These are phyloP conservation scores for Zygotorulaspora chibaensis DNA, from an alignment of 805 yeast genomes.

Conservation along the genomic window DNA sequence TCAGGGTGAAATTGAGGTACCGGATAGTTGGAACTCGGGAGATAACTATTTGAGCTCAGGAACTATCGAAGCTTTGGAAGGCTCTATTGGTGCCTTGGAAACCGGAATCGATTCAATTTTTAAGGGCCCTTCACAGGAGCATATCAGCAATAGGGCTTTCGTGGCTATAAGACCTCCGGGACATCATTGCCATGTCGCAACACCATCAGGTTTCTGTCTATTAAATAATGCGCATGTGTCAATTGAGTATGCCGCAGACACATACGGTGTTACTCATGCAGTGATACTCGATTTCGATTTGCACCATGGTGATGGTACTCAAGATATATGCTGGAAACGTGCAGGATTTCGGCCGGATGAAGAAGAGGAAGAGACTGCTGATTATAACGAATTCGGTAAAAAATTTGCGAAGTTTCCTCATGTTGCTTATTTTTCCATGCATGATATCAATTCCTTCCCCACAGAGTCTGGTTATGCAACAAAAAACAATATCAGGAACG, in stretches of 20 bases:
- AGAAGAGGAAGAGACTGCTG: constrained; percentile 33
- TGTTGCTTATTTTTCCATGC: constrained; percentile 78
- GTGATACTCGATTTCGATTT: constrained; percentile 78
- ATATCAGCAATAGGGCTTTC: constrained; percentile 47
- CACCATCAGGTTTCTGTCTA: constrained; percentile 83
- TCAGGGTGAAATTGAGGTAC: constrained; percentile 62
- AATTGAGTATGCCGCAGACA: constrained; percentile 65
- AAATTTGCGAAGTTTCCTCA: constrained; percentile 44
- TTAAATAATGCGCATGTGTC: constrained; percentile 79
- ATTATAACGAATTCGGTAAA: constrained; percentile 46
- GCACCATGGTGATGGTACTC: constrained; percentile 89
- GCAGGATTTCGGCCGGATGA: constrained; percentile 41
- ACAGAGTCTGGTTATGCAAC: constrained; percentile 76
- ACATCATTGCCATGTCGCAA: constrained; percentile 77
- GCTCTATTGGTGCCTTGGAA: constrained; percentile 74
- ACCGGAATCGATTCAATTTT: constrained; percentile 58
- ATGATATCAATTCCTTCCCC: constrained; percentile 83
- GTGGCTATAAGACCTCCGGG: constrained; percentile 80
- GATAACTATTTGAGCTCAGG: constrained; percentile 69
- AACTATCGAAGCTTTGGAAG: constrained; percentile 67
- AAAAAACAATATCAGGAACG: constrained; percentile 64
- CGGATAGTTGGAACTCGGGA: constrained; percentile 77
- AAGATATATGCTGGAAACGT: constrained; percentile 78
- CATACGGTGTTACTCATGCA: constrained; percentile 69
- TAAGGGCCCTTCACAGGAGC: constrained; percentile 33